Percentiles rank a stretch among this genome's conserved stretches.
Conservation (phyloP, 495 filamentous ascomycete species). For the Xylona heveae region DNA sequence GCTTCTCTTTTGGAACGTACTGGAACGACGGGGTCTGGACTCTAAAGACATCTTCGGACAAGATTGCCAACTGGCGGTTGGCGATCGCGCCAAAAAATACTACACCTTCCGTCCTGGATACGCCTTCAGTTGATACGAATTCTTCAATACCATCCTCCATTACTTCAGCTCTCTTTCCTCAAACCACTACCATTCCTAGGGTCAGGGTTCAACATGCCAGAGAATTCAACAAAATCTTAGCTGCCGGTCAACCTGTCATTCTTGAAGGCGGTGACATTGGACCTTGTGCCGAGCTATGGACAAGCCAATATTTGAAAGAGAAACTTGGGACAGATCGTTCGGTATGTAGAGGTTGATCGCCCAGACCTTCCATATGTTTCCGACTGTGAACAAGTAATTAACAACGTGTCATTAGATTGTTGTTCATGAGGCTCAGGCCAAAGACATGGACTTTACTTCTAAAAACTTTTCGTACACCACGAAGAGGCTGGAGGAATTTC, state of each 20-base stretch:
- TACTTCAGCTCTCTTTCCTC: no score
- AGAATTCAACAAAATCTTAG: constrained; percentile 37
- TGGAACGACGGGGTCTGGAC: constrained; percentile 43
- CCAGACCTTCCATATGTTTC: background rate
- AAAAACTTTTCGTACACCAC: constrained; percentile 70
- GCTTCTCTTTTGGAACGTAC: constrained; percentile 69
- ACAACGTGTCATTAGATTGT: constrained; percentile 30
- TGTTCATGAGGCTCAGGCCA: constrained; percentile 40
- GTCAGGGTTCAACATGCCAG: constrained; percentile 23
- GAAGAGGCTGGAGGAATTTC: constrained; percentile 44
- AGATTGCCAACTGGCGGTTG: no score
- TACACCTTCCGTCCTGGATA: no score
- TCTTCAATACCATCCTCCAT: no score
- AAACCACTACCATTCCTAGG: no score
- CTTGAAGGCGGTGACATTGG: constrained; percentile 46
- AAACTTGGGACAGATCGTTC: constrained; percentile 41
- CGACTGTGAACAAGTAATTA: constrained; percentile 5
- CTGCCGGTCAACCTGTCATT: constrained; percentile 37
- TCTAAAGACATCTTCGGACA: no score
- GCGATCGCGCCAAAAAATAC: no score
- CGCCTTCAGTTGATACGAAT: no score
- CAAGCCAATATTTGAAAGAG: constrained; percentile 39
- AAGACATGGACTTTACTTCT: constrained; percentile 53
- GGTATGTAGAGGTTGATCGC: constrained; percentile 19
- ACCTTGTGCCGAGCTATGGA: constrained; percentile 43